Base-by-base conservation (phyloP, 805 yeast genomes). In the Starmerella bacillaris region DNA sequence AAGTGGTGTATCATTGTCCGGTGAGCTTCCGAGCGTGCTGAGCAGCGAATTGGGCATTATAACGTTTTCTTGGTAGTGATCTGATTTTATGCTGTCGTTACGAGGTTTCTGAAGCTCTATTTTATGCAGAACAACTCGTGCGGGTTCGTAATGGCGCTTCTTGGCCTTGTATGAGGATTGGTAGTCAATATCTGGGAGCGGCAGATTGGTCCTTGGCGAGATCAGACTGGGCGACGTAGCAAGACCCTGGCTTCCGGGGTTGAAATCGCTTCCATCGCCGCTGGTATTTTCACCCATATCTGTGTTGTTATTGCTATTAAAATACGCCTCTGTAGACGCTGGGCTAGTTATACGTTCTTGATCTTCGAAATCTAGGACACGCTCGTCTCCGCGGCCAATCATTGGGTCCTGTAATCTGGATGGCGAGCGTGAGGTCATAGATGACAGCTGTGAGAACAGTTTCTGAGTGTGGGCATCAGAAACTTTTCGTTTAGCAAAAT, bases 291-390 rank as follows among this genome's bases (percentile, higher is more conserved):
- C 26, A n/a, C 26, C 26, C n/a, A n/a, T n/a, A n/a, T 22, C 9
- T 5, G 31, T 18, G 31, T 11, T 17, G 33, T 14, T 5, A 15
- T 21, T 27, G 34, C 34, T 31, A 18, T 21, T 31, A 15, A 18
- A 11, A 15, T 16, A 19, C 21, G 32, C 32, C 14, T 18, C 32
- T 6, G 32, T 29, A 14, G 32, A 29, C 19, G 55, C 58, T 6
- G 58, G 58, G 19, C 54, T 52, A 35, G 51, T 50, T 32, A 54
- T 54, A 11, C 57, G 49, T 30, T 42, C 43, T 30, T 48, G 50
- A 38, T 52, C 54, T 39, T 51, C 47, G 11, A 50, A 35, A 16
- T 43, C 44, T 24, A 41, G 36, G 8, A 42, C 35, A 43, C 43
- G 38, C 41, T 41, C 31, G 40, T 36, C 45, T 16, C 30, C 32